A percentile compares a stretch with the other conserved stretches of the same genome.
These are phyloP conservation scores for Mycena sanguinolenta DNA, from an alignment of 768 basidiomycete species.

Conservation along the genomic window DNA sequence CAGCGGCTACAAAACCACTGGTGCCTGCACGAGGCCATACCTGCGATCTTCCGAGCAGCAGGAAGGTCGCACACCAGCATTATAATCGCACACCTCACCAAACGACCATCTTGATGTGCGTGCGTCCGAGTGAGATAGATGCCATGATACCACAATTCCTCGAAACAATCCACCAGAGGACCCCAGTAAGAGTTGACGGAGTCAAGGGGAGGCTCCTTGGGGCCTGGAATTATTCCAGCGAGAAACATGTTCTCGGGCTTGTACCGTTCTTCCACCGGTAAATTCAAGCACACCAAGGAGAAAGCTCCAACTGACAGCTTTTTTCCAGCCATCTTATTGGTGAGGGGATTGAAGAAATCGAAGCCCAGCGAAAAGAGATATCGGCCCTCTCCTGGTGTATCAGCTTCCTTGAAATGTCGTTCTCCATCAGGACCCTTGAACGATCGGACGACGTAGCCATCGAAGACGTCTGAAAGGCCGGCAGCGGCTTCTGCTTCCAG, in stretches of 20 bases:
- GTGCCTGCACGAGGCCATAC: neutral
- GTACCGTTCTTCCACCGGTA: neutral
- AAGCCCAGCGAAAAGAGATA: neutral
- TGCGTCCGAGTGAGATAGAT: neutral
- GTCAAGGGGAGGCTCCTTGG: neutral
- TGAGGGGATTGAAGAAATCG: neutral
- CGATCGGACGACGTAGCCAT: neutral
- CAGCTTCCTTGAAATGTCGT: neutral
- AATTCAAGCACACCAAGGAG: neutral
- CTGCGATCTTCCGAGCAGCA: neutral
- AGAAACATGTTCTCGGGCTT: neutral
- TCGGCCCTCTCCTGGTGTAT: neutral
- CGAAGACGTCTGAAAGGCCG: neutral
- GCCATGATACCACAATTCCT: neutral
- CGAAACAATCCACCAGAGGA: neutral
- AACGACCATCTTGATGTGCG: neutral
- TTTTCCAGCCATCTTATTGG: neutral
- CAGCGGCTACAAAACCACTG: neutral
- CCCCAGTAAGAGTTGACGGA: neutral
- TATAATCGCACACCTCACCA: neutral
- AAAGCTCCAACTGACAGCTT: neutral
- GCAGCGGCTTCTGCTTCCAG: neutral
- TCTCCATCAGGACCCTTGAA: neutral
- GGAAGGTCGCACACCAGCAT: neutral
- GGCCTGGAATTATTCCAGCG: neutral